phyloP scores from a whole-genome alignment of 78 protist species.

The Dictyostelium brefeldianum region DNA sequence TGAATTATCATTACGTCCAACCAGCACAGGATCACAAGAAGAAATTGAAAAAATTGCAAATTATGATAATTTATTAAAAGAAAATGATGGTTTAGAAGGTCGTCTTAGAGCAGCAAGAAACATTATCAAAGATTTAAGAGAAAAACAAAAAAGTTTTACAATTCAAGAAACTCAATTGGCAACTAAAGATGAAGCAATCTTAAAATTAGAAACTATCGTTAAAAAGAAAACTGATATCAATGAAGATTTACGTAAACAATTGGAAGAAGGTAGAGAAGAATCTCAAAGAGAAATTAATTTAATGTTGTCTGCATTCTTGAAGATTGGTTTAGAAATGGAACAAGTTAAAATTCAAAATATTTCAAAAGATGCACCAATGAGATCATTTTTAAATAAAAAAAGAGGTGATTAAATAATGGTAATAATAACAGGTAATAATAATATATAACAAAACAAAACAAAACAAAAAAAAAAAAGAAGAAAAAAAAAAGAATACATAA shows the following conservation, averaged over 20 bases:
- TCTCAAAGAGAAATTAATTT: constrained; percentile 67
- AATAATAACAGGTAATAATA: background rate
- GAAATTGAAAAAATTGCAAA: background rate
- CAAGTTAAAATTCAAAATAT: constrained; percentile 34
- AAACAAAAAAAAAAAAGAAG: background rate
- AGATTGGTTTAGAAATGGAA: constrained; percentile 65
- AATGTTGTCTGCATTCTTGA: constrained; percentile 64
- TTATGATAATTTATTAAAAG: background rate
- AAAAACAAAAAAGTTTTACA: constrained; percentile 19
- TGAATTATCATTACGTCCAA: background rate
- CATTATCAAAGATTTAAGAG: constrained; percentile 59
- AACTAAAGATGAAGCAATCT: constrained; percentile 35
- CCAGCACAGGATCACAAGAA: background rate
- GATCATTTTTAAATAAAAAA: constrained; percentile 74
- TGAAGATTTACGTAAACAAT: constrained; percentile 42
- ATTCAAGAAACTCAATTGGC: constrained; percentile 12
- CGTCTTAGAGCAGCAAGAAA: constrained; percentile 70
- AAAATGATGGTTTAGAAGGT: constrained; percentile 53
- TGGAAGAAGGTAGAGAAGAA: constrained; percentile 57
- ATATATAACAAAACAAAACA: background rate
- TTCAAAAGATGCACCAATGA: constrained; percentile 6
- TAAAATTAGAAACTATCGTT: background rate
- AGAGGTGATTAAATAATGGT: constrained; percentile 37
- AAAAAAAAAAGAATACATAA: background rate
- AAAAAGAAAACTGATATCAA: constrained; percentile 35